These are phyloP conservation scores for Silene uniflora DNA, from an alignment of 148 eudicot species.

Conservation along the genomic window DNA sequence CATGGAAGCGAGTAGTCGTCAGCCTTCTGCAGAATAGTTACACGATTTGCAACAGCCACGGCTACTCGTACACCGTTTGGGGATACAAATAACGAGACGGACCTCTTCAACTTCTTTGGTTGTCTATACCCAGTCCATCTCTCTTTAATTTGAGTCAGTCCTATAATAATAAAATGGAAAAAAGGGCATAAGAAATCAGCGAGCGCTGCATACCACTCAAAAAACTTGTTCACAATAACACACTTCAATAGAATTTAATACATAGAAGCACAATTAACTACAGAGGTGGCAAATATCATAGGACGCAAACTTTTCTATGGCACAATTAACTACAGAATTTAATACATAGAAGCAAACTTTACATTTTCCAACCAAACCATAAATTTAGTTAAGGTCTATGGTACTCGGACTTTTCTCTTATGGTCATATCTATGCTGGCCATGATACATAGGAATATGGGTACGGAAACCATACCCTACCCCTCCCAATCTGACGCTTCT, in stretches of 20 bases:
- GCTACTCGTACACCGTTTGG: conserved; percentile 73
- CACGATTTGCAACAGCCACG: conserved; percentile 62
- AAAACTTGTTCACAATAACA: neutral
- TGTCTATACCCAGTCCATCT: conserved; percentile 58
- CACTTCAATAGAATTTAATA: neutral
- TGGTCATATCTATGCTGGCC: no score
- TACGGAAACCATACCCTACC: no score
- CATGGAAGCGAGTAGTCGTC: conserved; percentile 69
- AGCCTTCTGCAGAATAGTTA: conserved; percentile 73
- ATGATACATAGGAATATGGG: no score
- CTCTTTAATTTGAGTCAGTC: conserved; percentile 66
- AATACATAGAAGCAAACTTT: no score
- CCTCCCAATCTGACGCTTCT: no score
- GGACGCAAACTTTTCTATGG: no score
- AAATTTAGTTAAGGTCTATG: no score
- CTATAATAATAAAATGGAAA: conserved; percentile 33
- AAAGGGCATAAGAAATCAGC: conserved; percentile 16
- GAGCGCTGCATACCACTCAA: neutral
- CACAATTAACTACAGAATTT: neutral
- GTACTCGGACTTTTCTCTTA: no score
- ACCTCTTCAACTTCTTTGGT: conserved; percentile 54
- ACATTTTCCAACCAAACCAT: no score
- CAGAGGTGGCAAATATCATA: neutral
- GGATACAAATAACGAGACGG: conserved; percentile 71
- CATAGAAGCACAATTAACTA: neutral